Conservation (phyloP, 1,139 yeast species). For the Yamadazyma sp. region DNA sequence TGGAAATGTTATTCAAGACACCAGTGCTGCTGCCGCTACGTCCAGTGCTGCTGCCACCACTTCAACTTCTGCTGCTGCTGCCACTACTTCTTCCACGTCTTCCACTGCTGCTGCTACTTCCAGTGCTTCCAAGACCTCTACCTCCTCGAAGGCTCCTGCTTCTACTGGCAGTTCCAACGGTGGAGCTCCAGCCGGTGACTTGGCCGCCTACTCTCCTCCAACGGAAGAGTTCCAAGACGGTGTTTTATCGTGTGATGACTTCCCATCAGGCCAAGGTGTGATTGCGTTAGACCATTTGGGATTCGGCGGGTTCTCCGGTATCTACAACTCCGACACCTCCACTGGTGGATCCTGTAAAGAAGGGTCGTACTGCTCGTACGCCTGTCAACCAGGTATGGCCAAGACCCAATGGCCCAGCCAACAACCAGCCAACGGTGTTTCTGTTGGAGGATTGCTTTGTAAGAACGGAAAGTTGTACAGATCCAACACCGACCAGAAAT, state of each 20-base stretch:
- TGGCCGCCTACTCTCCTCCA: conserved; percentile 53
- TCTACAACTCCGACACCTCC: conserved; percentile 61
- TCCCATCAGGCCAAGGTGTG: conserved; percentile 77
- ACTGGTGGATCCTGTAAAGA: conserved; percentile 70
- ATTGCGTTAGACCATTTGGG: conserved; percentile 56
- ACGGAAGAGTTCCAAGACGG: conserved; percentile 60
- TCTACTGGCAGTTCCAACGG: conserved; percentile 1
- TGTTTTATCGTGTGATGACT: conserved; percentile 54
- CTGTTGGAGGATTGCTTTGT: conserved; percentile 78
- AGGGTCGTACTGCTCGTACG: conserved; percentile 80
- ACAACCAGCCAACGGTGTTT: conserved; percentile 74
- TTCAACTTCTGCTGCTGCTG: conserved; percentile 14
- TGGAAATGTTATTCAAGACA: conserved; percentile 47
- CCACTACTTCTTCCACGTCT: conserved; percentile 13
- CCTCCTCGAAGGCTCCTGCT: conserved; percentile 8
- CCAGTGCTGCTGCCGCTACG: conserved; percentile 17
- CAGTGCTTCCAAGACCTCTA: conserved; percentile 12
- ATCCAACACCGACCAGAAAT: conserved; percentile 55
- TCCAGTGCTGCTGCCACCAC: conserved; percentile 13
- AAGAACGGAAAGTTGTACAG: conserved; percentile 68
- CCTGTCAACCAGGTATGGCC: conserved; percentile 90
- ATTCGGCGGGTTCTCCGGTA: conserved; percentile 74
- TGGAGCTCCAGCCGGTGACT: conserved; percentile 52
- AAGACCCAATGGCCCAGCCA: conserved; percentile 81
- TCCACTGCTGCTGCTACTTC: conserved; percentile 8